Evolutionary conservation across 2,329 filamentous ascomycete genomes (phyloP).

Genomic region (Pseudogymnoascus sp.): DNA sequence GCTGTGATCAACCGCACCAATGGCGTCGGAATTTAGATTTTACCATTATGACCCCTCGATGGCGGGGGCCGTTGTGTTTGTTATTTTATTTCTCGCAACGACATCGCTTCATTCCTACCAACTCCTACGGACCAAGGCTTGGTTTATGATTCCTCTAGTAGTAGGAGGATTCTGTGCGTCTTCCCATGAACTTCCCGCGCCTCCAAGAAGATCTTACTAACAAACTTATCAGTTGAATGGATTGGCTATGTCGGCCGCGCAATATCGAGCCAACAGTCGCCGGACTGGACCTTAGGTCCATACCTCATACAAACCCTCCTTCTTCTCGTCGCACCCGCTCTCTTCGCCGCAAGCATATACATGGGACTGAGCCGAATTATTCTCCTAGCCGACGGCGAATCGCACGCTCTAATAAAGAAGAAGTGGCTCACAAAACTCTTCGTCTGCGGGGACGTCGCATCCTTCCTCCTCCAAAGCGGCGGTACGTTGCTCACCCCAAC

Average conservation of each 20-base stretch:
- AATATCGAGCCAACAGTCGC: conserved; percentile 20
- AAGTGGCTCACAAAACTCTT: conserved; percentile 40
- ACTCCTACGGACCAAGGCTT: conserved; percentile 16
- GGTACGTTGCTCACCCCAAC: conserved; percentile 20
- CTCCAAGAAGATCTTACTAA: background rate
- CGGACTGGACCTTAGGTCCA: conserved; percentile 20
- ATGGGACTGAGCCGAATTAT: conserved; percentile 34
- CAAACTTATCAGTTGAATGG: conserved; percentile 28
- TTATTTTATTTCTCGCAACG: conserved; percentile 14
- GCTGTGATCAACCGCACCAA: background rate
- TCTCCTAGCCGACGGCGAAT: conserved; percentile 30
- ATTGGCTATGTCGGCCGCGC: conserved; percentile 31
- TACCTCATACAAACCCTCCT: conserved; percentile 32
- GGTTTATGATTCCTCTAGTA: conserved; percentile 26
- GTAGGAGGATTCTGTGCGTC: conserved; percentile 28
- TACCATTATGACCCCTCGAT: conserved; percentile 16
- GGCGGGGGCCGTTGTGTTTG: conserved; percentile 16
- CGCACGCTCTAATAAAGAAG: conserved; percentile 33
- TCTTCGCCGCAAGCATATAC: conserved; percentile 35
- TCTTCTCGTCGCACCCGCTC: conserved; percentile 32
- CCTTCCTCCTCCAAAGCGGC: conserved; percentile 36
- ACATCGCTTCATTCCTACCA: conserved; percentile 17
- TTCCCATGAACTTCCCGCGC: background rate
- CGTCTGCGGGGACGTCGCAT: conserved; percentile 37
- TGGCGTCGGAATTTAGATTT: background rate